Evolutionary conservation across 2,329 filamentous ascomycete genomes (phyloP).

Genomic region (Bimuria novae-zelandiae): DNA sequence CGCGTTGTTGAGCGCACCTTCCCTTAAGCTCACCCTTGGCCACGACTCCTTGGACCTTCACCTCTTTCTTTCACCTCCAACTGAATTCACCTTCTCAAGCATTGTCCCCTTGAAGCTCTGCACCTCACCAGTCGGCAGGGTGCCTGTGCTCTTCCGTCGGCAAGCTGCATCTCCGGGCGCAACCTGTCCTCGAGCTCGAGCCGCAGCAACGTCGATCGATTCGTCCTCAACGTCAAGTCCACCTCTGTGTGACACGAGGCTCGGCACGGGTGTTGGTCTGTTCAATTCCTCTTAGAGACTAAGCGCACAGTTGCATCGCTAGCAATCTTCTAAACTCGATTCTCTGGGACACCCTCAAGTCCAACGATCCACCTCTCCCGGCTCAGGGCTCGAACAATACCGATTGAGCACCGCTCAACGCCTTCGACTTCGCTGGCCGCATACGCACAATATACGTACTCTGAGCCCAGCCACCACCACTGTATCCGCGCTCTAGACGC

Average conservation of each 20-base stretch:
- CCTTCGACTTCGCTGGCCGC: background rate
- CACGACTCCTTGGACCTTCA: conserved; percentile 2
- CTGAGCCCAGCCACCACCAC: background rate
- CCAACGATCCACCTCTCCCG: background rate
- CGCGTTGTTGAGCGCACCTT: conserved; percentile 20
- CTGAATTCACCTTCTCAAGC: conserved; percentile 11
- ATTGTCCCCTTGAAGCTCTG: background rate
- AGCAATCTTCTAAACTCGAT: no score
- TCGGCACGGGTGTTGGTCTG: background rate
- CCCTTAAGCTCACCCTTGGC: conserved; percentile 18
- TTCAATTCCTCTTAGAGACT: background rate
- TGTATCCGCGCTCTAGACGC: background rate
- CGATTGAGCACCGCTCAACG: background rate
- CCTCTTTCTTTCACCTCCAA: background rate
- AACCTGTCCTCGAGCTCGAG: conserved; percentile 12
- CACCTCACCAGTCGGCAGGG: conserved; percentile 2
- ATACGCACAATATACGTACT: background rate
- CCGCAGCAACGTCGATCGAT: background rate
- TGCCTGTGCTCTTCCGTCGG: conserved; percentile 19
- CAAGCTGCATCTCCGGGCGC: conserved; percentile 22
- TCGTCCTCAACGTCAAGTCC: background rate
- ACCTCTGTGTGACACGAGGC: background rate
- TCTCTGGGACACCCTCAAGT: background rate
- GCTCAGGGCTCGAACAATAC: background rate
- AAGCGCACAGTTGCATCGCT: conserved; percentile 1